Percentiles rank a stretch among this genome's conserved stretches.
These are phyloP conservation scores for Withania somnifera DNA, from an alignment of 305 asterid genomes.

Conservation along the genomic window DNA sequence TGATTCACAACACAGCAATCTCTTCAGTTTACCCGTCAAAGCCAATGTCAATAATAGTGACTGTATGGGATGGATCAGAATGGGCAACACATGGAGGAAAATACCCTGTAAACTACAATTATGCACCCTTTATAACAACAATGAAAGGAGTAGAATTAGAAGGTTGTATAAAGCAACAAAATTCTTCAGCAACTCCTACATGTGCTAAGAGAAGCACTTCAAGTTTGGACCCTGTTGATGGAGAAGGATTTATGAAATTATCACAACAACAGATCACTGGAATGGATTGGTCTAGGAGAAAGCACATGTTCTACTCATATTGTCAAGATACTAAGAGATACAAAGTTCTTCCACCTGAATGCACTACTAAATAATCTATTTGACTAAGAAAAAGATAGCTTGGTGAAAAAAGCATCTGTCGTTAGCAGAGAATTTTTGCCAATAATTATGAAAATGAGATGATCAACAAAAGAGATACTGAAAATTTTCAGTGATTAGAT, in stretches of 20 bases:
- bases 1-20: constrained; percentile 39
- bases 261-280: constrained; percentile 39
- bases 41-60: constrained; percentile 56
- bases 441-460: too few species aligned
- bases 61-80: constrained; percentile 79
- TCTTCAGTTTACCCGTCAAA: constrained; percentile 61
- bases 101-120: constrained; percentile 56
- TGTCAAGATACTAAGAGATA: constrained; percentile 64
- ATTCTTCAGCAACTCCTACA: constrained; percentile 4
- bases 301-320: constrained; percentile 72
- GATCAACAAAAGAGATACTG: too few species aligned
- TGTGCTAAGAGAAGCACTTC: constrained; percentile 48
- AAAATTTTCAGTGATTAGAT: too few species aligned
- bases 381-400: not conserved
- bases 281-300: constrained; percentile 62
- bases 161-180: constrained; percentile 40
- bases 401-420: constrained; percentile 21
- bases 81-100: constrained; percentile 94
- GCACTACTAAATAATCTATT: constrained; percentile 25
- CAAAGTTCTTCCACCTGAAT: constrained; percentile 64
- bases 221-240: constrained; percentile 64
- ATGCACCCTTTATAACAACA: constrained; percentile 53
- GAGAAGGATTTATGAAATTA: constrained; percentile 50
- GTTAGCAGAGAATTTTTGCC: not conserved
- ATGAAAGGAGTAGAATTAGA: constrained; percentile 44